Percentiles rank a stretch among this genome's conserved stretches.
Conservation (phyloP, 257 asterid genomes). For the Solanum chilense region DNA sequence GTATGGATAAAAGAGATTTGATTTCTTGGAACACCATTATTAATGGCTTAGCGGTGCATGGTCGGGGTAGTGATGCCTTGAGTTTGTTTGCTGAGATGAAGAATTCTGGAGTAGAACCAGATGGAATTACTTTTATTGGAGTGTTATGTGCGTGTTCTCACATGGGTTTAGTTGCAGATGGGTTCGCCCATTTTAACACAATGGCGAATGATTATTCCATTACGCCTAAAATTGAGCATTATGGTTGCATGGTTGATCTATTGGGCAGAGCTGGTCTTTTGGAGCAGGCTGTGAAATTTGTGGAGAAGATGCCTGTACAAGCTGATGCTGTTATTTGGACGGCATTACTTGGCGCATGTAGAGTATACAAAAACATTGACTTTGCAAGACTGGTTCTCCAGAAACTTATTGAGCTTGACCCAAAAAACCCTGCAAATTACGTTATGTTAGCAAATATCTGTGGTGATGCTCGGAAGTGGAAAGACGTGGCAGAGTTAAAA, state of each 20-base stretch:
- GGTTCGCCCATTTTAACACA: constrained; percentile 37
- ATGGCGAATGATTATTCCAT: constrained; percentile 40
- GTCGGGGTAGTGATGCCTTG: constrained; percentile 60
- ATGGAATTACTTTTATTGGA: constrained; percentile 65
- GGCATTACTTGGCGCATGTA: constrained; percentile 54
- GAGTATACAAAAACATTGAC: constrained; percentile 50
- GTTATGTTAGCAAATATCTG: constrained; percentile 68
- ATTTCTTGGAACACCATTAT: constrained; percentile 82
- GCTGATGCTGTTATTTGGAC: constrained; percentile 76
- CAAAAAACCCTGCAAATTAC: constrained; percentile 55
- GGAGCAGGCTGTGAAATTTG: constrained; percentile 63
- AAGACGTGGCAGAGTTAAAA: constrained; percentile 50
- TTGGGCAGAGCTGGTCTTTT: constrained; percentile 62
- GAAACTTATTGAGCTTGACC: constrained; percentile 65
- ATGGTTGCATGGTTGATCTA: constrained; percentile 82
- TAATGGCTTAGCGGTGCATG: constrained; percentile 74
- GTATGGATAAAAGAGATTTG: constrained; percentile 47
- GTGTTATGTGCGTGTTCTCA: constrained; percentile 75
- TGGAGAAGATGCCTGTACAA: constrained; percentile 46
- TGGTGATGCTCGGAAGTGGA: constrained; percentile 67
- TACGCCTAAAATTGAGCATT: constrained; percentile 60
- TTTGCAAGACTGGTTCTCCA: constrained; percentile 56
- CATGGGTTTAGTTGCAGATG: constrained; percentile 63
- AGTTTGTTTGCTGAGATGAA: constrained; percentile 52
- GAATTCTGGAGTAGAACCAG: constrained; percentile 41